Evolutionary conservation across 2,329 filamentous ascomycete genomes (phyloP), one percentile per base, ranked within the genome.

Genomic region (Hypomyces rosellus): DNA sequence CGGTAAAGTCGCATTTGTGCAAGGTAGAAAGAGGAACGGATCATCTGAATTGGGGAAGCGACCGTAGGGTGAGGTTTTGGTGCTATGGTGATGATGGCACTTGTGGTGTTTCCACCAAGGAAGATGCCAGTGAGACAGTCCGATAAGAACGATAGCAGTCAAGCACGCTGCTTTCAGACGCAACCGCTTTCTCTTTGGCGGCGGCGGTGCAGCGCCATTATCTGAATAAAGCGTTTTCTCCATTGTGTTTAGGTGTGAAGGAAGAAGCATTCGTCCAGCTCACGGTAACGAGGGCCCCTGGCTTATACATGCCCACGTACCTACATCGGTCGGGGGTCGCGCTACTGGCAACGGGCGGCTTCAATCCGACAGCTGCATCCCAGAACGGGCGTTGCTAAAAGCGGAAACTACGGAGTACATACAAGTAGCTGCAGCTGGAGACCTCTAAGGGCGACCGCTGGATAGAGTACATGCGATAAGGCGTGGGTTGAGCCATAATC

Each of bases 1-100:
- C 8, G 67, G 69, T 4, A 68, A n/a, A 0, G 70, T 72, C 7
- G 48, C 45, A 37, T 65, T 61, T 4, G 74, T 76, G 61, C 75
- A 77, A 3, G 75, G 74, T 2, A 76, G 60, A 56, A 76, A 72
- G 6, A 54, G 71, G 50, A 78, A 76, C 1, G 71, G 66, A 46
- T 78, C 74, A n/a, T 65, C 57, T 3, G 64, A 56, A 14, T 56
- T 50, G 0, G 74, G 74, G 47, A 75, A 76, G 9, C 9, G 25
- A 13, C 57, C 55, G 39, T 55, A 57, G 1, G 54, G 49, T 6
- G 52, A 52, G 25, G 25, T 30, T 16, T 16, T 51, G 34, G 11
- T 52, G 20, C 5, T 48, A 5, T 51, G 38, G 25, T 22, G 36
- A 11, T 36, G 42, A 40, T 46, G 55, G 39, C 47, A 51, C 11